Base-by-base conservation (phyloP, 2,329 filamentous ascomycete species). In the Fusarium incarnatum region DNA sequence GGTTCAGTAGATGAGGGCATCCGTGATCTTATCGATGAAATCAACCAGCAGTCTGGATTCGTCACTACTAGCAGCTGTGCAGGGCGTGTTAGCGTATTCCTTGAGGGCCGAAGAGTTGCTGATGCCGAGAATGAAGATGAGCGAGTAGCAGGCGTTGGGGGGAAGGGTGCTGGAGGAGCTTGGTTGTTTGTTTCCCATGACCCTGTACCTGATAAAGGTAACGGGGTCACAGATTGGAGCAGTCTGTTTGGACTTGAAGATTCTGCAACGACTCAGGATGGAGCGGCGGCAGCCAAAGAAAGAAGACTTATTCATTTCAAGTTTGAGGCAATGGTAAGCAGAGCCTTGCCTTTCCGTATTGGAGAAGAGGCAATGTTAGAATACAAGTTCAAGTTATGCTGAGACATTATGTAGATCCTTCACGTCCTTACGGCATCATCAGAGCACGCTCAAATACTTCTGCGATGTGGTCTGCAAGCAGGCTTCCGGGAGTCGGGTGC, bases 41-140 rank as follows among this genome's bases (percentile, higher is more conserved):
- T 98, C 78, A 98, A 98, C 79, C 78, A 75, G 2, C 77, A 91
- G 8, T 86, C 90, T 2, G 94, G 93, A 3, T 87, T 94, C 42
- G 94, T 97, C 34, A 98, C 95, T 3, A 98, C 94, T 5, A 97
- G 94, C 81, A 97, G 94, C 79, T 98, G 95, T 78, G 92, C 94
- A 4, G 95, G 95, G 1, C 86, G 95, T 55, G 88, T 97, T 48
- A 94, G 92, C 70, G 92, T 98, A 6, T 98, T 97, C 76, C 83
- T 97, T 1, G 95, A 98, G 81, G 94, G 94, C 1, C 83, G 82
- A 46, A 91, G 88, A 72, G 70, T 71, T 25, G 56, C 52, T 16
- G 69, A 65, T 6, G 58, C 56, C 8, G 70, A 65, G 11, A 71
- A 61, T 10, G 66, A 73, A 18, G 74, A 70, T 41, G 65, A 57